Evolutionary conservation across 768 basidiomycete genomes (phyloP).

Genomic region (Chalciporus chontae): DNA sequence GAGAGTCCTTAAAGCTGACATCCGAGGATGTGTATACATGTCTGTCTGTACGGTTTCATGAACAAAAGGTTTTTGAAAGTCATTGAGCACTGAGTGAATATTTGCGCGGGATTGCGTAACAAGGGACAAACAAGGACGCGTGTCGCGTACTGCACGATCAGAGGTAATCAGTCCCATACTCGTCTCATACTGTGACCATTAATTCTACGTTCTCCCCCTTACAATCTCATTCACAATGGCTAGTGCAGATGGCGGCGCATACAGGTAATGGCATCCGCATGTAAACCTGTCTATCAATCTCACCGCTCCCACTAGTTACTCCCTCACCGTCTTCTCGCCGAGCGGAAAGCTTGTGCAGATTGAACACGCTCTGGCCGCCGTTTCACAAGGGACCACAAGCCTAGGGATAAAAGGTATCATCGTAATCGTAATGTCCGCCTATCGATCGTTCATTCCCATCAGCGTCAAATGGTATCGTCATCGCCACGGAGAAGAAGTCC

Average conservation of each 20-base stretch:
- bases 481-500: constrained; percentile 99
- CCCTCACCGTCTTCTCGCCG: constrained; percentile 98
- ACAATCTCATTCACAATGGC: constrained; percentile 52
- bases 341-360: constrained; percentile 99
- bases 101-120: constrained; percentile 19
- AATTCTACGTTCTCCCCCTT: constrained; percentile 12
- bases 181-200: constrained; percentile 17
- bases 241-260: constrained; percentile 77
- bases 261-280: constrained; percentile 47
- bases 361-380: constrained; percentile 97
- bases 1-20: not conserved
- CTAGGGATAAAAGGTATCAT: constrained; percentile 93
- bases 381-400: constrained; percentile 92
- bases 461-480: constrained; percentile 99
- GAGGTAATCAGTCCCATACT: constrained; percentile 10
- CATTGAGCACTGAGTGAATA: not conserved
- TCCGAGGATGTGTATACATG: not conserved
- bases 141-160: constrained; percentile 23
- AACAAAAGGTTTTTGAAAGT: too few relatives aligned
- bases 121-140: constrained; percentile 28
- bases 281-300: constrained; percentile 18
- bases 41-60: too few relatives aligned
- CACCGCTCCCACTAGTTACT: constrained; percentile 63
- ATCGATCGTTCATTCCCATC: constrained; percentile 16
- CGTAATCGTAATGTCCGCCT: constrained; percentile 25